phyloP scores from a whole-genome alignment of 352 stramenopile genomes.

The Pythium phragmiticola region DNA sequence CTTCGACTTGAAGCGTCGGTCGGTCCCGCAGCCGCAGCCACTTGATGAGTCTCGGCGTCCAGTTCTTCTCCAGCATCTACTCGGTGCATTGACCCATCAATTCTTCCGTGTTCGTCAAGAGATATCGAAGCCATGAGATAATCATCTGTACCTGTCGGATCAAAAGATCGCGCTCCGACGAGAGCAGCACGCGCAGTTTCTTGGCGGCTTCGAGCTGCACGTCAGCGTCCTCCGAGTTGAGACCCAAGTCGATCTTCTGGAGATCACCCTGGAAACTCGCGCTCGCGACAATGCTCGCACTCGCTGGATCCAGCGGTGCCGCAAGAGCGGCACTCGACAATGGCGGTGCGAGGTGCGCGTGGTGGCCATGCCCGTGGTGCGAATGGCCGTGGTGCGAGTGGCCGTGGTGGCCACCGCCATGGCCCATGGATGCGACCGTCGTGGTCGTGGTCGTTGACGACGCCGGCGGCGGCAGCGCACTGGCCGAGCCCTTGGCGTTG shows the following conservation, averaged over 20 bases:
- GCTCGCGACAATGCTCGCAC: conserved; percentile 39
- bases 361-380: conserved; percentile 36
- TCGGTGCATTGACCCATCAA: neutral
- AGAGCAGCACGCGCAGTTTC: conserved; percentile 84
- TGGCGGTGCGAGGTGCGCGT: conserved; percentile 44
- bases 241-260: conserved; percentile 75
- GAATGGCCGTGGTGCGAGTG: conserved; percentile 28
- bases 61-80: conserved; percentile 89
- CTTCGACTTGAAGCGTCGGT: conserved; percentile 90
- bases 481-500: neutral
- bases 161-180: conserved; percentile 78
- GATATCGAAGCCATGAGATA: neutral
- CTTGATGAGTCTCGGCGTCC: conserved; percentile 84
- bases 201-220: conserved; percentile 84
- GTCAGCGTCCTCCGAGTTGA: conserved; percentile 82
- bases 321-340: conserved; percentile 7
- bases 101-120: neutral
- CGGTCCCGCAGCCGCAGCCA: conserved; percentile 78
- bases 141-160: conserved; percentile 67
- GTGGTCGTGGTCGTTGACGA: conserved; percentile 10
- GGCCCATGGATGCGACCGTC: conserved; percentile 22
- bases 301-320: conserved; percentile 33
- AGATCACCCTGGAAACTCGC: conserved; percentile 76
- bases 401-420: conserved; percentile 31
- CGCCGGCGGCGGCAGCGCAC: neutral